Percentiles rank a stretch among this genome's conserved stretches.
Evolutionary conservation across 257 asterid species (phyloP).

Genomic region (Osmanthus fragrans): DNA sequence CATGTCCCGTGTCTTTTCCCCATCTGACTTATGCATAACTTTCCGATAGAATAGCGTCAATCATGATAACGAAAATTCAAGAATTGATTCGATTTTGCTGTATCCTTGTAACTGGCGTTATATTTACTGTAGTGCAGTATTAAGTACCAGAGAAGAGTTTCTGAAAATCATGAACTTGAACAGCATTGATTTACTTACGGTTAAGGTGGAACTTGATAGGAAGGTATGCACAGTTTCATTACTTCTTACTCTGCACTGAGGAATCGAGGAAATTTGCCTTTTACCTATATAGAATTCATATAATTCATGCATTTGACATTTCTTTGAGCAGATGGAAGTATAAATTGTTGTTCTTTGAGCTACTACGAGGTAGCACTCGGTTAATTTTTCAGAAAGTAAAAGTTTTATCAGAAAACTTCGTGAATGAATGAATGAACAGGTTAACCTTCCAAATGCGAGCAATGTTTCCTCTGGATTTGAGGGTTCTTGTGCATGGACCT

Average conservation of each 20-base stretch:
- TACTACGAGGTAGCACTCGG: neutral
- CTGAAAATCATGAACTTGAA: conserved; percentile 55
- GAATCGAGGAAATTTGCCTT: neutral
- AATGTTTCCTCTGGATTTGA: conserved; percentile 51
- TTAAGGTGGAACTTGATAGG: conserved; percentile 58
- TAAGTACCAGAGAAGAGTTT: conserved; percentile 65
- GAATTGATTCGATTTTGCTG: neutral
- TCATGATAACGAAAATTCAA: neutral
- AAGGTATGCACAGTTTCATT: conserved; percentile 33
- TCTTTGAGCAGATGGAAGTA: neutral
- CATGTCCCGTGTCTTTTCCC: no score
- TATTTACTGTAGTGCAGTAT: conserved; percentile 49
- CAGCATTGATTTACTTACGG: conserved; percentile 56
- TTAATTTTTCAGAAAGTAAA: neutral
- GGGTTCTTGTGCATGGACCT: conserved; percentile 50
- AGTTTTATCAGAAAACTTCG: neutral
- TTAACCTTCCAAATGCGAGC: conserved; percentile 53
- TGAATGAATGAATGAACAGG: conserved; percentile 27
- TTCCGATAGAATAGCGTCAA: neutral
- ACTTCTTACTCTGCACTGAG: neutral
- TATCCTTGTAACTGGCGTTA: conserved; percentile 8
- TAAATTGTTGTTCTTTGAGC: conserved; percentile 1
- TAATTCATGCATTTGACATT: neutral
- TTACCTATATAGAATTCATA: neutral
- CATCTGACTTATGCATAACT: neutral